phyloP scores from a whole-genome alignment of 2,329 filamentous ascomycete species.

The Arachnomyces sp. region DNA sequence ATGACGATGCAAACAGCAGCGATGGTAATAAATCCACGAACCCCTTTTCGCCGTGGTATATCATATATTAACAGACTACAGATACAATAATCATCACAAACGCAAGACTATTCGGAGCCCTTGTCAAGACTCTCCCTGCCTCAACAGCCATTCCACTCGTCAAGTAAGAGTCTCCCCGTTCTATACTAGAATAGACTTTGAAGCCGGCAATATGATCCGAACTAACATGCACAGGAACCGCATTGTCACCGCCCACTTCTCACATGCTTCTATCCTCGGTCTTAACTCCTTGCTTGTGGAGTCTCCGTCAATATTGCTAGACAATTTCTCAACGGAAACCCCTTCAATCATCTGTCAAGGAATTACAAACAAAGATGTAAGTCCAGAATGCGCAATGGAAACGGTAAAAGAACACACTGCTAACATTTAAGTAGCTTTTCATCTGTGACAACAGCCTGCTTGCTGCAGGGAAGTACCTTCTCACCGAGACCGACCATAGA shows the following conservation, averaged over 20 bases:
- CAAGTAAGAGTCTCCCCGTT: constrained; percentile 35
- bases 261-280: constrained; percentile 70
- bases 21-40: constrained; percentile 44
- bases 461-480: constrained; percentile 82
- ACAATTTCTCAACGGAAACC: constrained; percentile 65
- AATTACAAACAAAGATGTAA: constrained; percentile 67
- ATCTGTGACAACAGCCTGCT: constrained; percentile 83
- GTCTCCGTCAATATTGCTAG: constrained; percentile 61
- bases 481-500: constrained; percentile 53
- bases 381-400: constrained; percentile 25
- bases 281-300: constrained; percentile 85
- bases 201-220: constrained; percentile 19
- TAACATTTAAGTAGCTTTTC: constrained; percentile 52
- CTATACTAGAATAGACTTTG: background rate
- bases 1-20: constrained; percentile 68
- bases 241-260: constrained; percentile 70
- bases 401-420: background rate
- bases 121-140: constrained; percentile 75
- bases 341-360: constrained; percentile 72
- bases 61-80: constrained; percentile 15
- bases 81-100: constrained; percentile 78
- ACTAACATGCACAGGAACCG: constrained; percentile 55
- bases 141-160: constrained; percentile 58
- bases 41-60: too few relatives aligned
- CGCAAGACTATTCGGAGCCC: constrained; percentile 77